A percentile compares a stretch with the other conserved stretches of the same genome.
Evolutionary conservation across 495 filamentous ascomycete genomes (phyloP).

Genomic region (Alectoria sarmentosa): DNA sequence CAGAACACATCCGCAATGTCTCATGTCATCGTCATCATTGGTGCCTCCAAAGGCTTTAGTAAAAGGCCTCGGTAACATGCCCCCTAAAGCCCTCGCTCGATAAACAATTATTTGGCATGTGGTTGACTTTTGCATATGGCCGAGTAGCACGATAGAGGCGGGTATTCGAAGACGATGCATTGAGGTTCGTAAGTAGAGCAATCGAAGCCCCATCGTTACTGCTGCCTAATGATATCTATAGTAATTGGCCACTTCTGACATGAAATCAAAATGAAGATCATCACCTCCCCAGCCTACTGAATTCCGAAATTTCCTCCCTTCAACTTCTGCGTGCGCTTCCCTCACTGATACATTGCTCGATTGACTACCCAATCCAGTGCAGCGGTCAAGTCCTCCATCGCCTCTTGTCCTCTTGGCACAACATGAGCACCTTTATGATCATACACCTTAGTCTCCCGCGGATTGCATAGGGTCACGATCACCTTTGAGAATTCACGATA

Average conservation of each 20-base stretch:
- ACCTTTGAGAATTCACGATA: background rate
- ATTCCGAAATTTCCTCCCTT: background rate
- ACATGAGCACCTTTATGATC: slow-evolving; percentile 10
- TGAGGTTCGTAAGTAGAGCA: background rate
- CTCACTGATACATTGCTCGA: slow-evolving; percentile 5
- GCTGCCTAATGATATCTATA: background rate
- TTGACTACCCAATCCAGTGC: slow-evolving; percentile 11
- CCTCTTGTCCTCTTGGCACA: slow-evolving; percentile 6
- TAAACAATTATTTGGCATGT: no score
- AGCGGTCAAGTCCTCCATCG: slow-evolving; percentile 5
- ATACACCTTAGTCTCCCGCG: slow-evolving; percentile 1
- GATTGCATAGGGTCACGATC: background rate
- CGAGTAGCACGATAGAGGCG: no score
- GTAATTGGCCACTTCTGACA: background rate
- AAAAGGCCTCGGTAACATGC: no score
- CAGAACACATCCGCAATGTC: no score
- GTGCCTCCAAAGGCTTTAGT: no score
- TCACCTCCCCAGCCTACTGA: background rate
- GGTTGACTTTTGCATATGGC: no score
- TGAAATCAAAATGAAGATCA: no score
- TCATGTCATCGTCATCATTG: no score
- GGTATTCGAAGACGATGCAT: background rate
- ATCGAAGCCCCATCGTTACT: background rate
- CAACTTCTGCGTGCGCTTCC: background rate
- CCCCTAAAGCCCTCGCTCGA: no score